Evolutionary conservation across 2,329 filamentous ascomycete species (phyloP).

Genomic region (Apiospora sp.): DNA sequence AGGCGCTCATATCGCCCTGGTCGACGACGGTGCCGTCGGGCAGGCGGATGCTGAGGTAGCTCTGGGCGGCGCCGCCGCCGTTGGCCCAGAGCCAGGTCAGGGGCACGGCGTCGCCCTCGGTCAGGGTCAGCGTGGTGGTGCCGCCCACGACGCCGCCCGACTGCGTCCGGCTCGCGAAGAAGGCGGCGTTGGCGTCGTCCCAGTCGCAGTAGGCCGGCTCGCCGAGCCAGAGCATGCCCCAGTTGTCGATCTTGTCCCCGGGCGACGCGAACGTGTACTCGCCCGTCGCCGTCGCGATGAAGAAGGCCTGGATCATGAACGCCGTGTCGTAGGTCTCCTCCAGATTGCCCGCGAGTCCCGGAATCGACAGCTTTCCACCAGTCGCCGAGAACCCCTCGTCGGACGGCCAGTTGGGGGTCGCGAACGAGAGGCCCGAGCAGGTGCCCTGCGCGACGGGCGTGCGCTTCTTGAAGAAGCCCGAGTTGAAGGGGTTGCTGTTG

Average conservation of each 20-base stretch:
- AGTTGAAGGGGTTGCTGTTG: conserved; percentile 25
- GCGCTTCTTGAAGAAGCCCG: conserved; percentile 27
- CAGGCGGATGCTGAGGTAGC: conserved; percentile 26
- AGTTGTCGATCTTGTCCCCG: conserved; percentile 29
- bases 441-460: conserved; percentile 25
- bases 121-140: conserved; percentile 24
- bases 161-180: conserved; percentile 26
- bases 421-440: conserved; percentile 24
- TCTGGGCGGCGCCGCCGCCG: conserved; percentile 28
- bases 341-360: not conserved
- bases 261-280: conserved; percentile 26
- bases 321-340: conserved; percentile 22
- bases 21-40: conserved; percentile 27
- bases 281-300: conserved; percentile 28
- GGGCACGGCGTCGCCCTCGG: conserved; percentile 31
- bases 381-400: not conserved
- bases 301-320: conserved; percentile 31
- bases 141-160: conserved; percentile 40
- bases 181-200: conserved; percentile 32
- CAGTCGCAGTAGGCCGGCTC: conserved; percentile 28
- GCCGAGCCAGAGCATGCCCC: conserved; percentile 31
- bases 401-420: conserved; percentile 4
- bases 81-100: conserved; percentile 32
- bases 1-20: conserved; percentile 24
- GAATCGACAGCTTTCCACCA: conserved; percentile 21